phyloP scores from a whole-genome alignment of 2,329 filamentous ascomycete genomes.

The Colletotrichum agaves region DNA sequence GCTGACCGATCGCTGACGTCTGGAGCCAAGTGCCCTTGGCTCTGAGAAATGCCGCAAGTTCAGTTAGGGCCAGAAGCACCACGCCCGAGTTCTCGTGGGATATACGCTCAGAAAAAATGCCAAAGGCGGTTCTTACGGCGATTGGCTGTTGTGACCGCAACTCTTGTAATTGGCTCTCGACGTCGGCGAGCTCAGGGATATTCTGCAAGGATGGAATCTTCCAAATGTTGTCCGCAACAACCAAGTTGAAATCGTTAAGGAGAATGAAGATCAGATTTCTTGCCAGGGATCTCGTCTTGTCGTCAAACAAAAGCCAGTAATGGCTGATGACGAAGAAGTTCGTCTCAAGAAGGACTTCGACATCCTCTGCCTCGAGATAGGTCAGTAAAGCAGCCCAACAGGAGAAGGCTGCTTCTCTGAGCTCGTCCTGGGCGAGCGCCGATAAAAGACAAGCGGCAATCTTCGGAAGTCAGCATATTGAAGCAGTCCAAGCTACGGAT shows the following conservation, averaged over 20 bases:
- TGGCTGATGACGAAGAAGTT: constrained; percentile 88
- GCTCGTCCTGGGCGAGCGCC: constrained; percentile 77
- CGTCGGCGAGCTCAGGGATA: constrained; percentile 74
- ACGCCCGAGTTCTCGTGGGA: constrained; percentile 87
- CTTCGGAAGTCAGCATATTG: constrained; percentile 52
- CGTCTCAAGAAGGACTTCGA: constrained; percentile 84
- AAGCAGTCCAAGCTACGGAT: constrained; percentile 37
- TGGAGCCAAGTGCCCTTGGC: constrained; percentile 82
- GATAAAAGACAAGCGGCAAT: constrained; percentile 94
- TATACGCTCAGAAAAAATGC: constrained; percentile 78
- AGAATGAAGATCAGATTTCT: constrained; percentile 73
- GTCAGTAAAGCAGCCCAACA: constrained; percentile 86
- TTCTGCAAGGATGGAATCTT: constrained; percentile 81
- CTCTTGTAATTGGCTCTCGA: constrained; percentile 72
- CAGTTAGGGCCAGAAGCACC: constrained; percentile 81
- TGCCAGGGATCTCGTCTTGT: constrained; percentile 67
- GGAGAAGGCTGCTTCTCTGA: constrained; percentile 83
- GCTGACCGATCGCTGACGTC: constrained; percentile 82
- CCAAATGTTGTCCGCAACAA: constrained; percentile 74
- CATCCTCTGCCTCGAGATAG: constrained; percentile 80
- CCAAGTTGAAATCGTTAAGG: constrained; percentile 67
- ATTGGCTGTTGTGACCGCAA: constrained; percentile 68
- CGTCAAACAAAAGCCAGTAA: constrained; percentile 78
- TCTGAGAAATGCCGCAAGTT: constrained; percentile 79
- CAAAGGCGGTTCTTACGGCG: constrained; percentile 56